Evolutionary conservation across 192 early-diverging fungal genomes (phyloP).

Genomic region (Diversispora eburnea): DNA sequence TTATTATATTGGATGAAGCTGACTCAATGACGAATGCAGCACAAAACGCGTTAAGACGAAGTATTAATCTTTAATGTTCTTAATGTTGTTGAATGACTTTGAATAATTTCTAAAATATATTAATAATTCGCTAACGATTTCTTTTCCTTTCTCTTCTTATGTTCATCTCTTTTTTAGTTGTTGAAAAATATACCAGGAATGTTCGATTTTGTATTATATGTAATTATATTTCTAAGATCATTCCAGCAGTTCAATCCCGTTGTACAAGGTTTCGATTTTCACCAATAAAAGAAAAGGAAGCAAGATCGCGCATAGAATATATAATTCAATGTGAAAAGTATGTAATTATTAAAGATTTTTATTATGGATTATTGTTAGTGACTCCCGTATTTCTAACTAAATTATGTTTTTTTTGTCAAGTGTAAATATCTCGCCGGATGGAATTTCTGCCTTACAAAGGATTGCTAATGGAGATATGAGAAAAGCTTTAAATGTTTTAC

Average conservation of each 20-base stretch:
- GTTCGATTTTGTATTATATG: constrained; percentile 99
- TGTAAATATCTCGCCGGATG: constrained; percentile 77
- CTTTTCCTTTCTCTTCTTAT: not conserved
- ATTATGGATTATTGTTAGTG: constrained; percentile 24
- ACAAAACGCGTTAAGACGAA: constrained; percentile 87
- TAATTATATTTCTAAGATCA: constrained; percentile 97
- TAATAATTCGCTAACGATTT: no score
- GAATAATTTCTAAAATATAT: not conserved
- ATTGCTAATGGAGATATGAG: constrained; percentile 97
- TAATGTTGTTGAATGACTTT: not conserved
- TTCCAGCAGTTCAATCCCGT: constrained; percentile 96
- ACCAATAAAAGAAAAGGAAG: constrained; percentile 76
- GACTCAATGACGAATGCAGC: constrained; percentile 94
- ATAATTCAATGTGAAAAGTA: constrained; percentile 68
- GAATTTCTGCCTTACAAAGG: constrained; percentile 73
- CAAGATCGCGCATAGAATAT: constrained; percentile 69
- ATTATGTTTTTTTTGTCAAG: constrained; percentile 27
- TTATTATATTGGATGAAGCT: constrained; percentile 96
- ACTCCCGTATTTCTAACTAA: constrained; percentile 12
- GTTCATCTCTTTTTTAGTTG: constrained; percentile 55
- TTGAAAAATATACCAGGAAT: constrained; percentile 98
- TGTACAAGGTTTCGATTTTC: constrained; percentile 96
- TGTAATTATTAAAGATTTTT: constrained; percentile 15
- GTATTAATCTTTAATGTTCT: constrained; percentile 38
- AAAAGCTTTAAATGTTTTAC: constrained; percentile 90